Base-by-base conservation (phyloP, 2,329 filamentous ascomycete species). In the Calonectria ilicicola region DNA sequence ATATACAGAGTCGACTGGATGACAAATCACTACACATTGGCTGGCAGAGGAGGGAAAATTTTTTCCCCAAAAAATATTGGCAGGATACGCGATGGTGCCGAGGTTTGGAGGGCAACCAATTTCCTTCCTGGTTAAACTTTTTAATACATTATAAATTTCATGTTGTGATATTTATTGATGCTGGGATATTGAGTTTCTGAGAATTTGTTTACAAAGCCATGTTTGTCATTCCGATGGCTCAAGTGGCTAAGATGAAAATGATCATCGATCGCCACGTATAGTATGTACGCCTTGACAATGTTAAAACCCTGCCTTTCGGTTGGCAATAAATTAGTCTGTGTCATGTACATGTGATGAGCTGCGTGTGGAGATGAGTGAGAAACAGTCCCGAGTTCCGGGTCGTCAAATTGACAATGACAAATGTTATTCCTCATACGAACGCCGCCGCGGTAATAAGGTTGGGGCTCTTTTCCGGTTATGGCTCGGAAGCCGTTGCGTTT, bases 391-490 rank as follows among this genome's bases (percentile, higher is more conserved):
- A 63, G 32, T 63, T 69, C 47, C 56, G 66, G 35, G 26, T 44
- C 58, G 27, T 44, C 58, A 27, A 40, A 32, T 63, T 63, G 46
- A 21, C 35, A 40, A 69, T 44, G 29, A 26, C 44, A 60, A 65
- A 65, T 44, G 47, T 21, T 21, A 42, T 49, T 26, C 66, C 26
- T 60, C 29, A 60, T 46, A 46, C 40, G 38, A 42, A 69, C 46
- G 56, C 56, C 46, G 56, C 56, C 32, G 44, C 29, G 32, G 23
- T 58, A 49, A 62, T 53, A 63, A 47, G 56, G 40, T 51, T 51
- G 47, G 35, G 46, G 65, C 65, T 67, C 64, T 56, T 67, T 63
- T 63, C 58, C 58, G 58, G 38, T 46, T 63, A 44, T n/a, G 58
- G 23, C 58, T 63, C 58, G 58, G 23, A 35, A 32, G 66, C 66